Conservation (phyloP, 2,329 filamentous ascomycete genomes). For the Hysterium pulicare region DNA sequence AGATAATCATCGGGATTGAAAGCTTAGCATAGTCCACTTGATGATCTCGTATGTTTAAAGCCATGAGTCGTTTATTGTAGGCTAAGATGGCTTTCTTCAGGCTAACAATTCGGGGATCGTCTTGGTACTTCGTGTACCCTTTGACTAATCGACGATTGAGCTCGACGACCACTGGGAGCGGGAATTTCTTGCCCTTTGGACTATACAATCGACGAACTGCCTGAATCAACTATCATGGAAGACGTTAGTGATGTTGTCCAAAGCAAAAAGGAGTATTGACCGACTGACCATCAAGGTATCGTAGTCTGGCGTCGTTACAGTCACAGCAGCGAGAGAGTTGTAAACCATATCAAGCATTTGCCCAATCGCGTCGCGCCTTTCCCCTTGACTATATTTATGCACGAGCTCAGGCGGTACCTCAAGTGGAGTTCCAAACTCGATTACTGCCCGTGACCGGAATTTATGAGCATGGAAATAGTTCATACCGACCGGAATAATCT, state of each 20-base stretch:
- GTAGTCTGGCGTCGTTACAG: constrained; percentile 88
- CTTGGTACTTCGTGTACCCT: constrained; percentile 89
- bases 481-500: constrained; percentile 96
- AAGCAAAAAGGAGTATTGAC: not conserved
- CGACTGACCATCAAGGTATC: constrained; percentile 78
- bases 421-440: constrained; percentile 90
- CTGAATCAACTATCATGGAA: constrained; percentile 68
- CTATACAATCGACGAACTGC: constrained; percentile 91
- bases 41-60: constrained; percentile 86
- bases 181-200: constrained; percentile 87
- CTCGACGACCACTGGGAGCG: constrained; percentile 87
- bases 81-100: constrained; percentile 72
- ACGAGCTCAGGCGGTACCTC: constrained; percentile 81
- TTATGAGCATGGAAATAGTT: constrained; percentile 99
- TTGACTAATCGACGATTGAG: constrained; percentile 87
- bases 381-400: constrained; percentile 76
- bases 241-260: not conserved
- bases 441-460: constrained; percentile 90
- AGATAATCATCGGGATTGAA: constrained; percentile 70
- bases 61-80: constrained; percentile 83
- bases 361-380: constrained; percentile 77
- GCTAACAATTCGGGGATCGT: constrained; percentile 76
- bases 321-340: constrained; percentile 79
- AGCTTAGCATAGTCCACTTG: constrained; percentile 90
- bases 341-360: constrained; percentile 83